Percentiles rank a stretch among this genome's conserved stretches.
phyloP scores from a whole-genome alignment of 768 basidiomycete genomes.

The Lactarius sanguifluus region DNA sequence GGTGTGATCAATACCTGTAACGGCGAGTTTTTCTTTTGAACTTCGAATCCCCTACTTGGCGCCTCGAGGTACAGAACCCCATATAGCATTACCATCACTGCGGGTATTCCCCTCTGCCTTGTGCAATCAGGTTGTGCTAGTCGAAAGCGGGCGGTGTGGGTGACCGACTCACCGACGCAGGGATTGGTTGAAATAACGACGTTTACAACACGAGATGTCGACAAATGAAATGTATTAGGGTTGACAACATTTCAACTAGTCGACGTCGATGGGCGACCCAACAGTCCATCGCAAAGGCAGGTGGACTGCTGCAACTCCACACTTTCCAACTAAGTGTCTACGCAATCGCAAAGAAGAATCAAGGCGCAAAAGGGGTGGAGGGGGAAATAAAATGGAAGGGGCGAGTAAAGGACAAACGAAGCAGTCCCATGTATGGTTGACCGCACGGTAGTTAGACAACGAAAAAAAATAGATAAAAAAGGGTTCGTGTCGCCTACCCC shows the following conservation, averaged over 20 bases:
- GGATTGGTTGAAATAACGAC: not conserved
- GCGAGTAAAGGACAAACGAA: conserved; percentile 12
- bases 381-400: not conserved
- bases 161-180: not conserved
- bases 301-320: conserved; percentile 8
- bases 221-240: conserved; percentile 22
- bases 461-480: conserved; percentile 26
- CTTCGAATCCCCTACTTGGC: not conserved
- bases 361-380: conserved; percentile 19
- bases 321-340: conserved; percentile 13
- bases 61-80: not conserved
- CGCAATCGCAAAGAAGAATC: conserved; percentile 21
- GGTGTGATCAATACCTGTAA: not conserved
- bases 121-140: not conserved
- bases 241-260: conserved; percentile 19
- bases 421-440: conserved; percentile 6
- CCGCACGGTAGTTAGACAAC: conserved; percentile 20
- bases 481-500: conserved; percentile 14
- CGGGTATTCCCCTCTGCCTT: not conserved
- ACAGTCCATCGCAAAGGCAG: conserved; percentile 6
- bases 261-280: conserved; percentile 8
- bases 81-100: not conserved
- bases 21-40: not conserved
- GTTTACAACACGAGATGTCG: not conserved
- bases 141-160: not conserved